These are phyloP conservation scores for Epichloe hybrida DNA, from an alignment of 2,329 filamentous ascomycete genomes.

Conservation along the genomic window DNA sequence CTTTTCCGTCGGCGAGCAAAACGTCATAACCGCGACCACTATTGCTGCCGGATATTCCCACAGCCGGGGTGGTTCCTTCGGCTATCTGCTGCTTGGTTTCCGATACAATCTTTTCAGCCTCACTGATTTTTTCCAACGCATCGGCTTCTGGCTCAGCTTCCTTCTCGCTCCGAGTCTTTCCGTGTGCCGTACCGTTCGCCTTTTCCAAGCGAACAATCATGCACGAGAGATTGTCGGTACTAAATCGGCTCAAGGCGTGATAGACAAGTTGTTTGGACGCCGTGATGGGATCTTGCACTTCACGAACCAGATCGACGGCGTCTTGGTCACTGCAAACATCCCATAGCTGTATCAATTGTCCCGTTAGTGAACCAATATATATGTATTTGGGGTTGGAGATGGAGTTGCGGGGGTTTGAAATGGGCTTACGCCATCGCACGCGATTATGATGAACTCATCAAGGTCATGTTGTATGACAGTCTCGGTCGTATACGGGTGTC, in stretches of 20 bases:
- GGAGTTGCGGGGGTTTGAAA: background rate
- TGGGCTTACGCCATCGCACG: slow-evolving; percentile 86
- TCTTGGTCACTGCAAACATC: slow-evolving; percentile 97
- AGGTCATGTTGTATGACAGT: slow-evolving; percentile 90
- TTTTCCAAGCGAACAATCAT: slow-evolving; percentile 92
- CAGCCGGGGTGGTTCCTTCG: slow-evolving; percentile 35
- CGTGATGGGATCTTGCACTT: slow-evolving; percentile 63
- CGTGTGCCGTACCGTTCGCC: slow-evolving; percentile 31
- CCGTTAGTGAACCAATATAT: slow-evolving; percentile 4
- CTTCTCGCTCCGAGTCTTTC: slow-evolving; percentile 37
- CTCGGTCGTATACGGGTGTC: slow-evolving; percentile 95
- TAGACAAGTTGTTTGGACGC: slow-evolving; percentile 87
- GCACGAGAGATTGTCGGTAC: slow-evolving; percentile 92
- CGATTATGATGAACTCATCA: slow-evolving; percentile 94
- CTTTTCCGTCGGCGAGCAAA: slow-evolving; percentile 22
- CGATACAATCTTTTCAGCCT: slow-evolving; percentile 47
- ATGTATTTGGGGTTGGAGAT: no score
- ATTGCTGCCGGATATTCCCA: slow-evolving; percentile 50
- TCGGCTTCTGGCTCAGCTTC: slow-evolving; percentile 29
- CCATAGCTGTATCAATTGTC: slow-evolving; percentile 58
- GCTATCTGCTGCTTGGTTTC: slow-evolving; percentile 46
- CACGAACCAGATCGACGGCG: slow-evolving; percentile 80
- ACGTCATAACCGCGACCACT: slow-evolving; percentile 42
- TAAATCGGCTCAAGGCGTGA: slow-evolving; percentile 82
- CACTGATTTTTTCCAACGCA: slow-evolving; percentile 33